Evolutionary conservation across 805 yeast genomes (phyloP).

Genomic region (Nakazawaea populi): DNA sequence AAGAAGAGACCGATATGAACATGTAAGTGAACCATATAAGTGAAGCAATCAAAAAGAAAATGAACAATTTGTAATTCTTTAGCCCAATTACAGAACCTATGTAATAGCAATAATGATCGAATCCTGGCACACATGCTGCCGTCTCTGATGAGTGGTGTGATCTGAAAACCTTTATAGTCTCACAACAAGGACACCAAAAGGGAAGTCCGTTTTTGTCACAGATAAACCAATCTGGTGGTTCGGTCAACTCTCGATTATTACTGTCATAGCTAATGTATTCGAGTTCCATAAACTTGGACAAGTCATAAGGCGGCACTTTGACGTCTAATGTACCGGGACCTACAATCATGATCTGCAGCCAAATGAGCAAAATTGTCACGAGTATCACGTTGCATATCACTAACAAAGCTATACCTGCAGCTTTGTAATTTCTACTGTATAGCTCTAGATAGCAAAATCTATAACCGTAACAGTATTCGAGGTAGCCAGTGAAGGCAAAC

Average conservation of each 20-base stretch:
- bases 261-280: slow-evolving; percentile 10
- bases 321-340: slow-evolving; percentile 55
- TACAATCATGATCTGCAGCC: slow-evolving; percentile 36
- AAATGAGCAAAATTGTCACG: slow-evolving; percentile 25
- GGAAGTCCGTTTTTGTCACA: slow-evolving; percentile 77
- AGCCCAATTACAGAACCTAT: slow-evolving; percentile 69
- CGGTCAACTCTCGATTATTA: slow-evolving; percentile 9
- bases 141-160: slow-evolving; percentile 61
- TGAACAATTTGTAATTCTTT: slow-evolving; percentile 54
- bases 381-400: slow-evolving; percentile 23
- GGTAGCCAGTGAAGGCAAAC: slow-evolving; percentile 17
- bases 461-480: slow-evolving; percentile 23
- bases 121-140: slow-evolving; percentile 57
- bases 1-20: slow-evolving; percentile 31
- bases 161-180: slow-evolving; percentile 59
- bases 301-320: slow-evolving; percentile 29
- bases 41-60: slow-evolving; percentile 41
- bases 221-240: slow-evolving; percentile 53
- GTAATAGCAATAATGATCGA: slow-evolving; percentile 85
- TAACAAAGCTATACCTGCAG: slow-evolving; percentile 27
- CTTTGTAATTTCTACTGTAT: slow-evolving; percentile 21
- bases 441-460: slow-evolving; percentile 20
- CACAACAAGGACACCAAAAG: slow-evolving; percentile 65
- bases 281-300: slow-evolving; percentile 14
- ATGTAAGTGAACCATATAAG: slow-evolving; percentile 30